Percentiles rank a stretch among this genome's conserved stretches.
phyloP scores from a whole-genome alignment of 108 stramenopile species.

The Pseudonitzschia multistriata region DNA sequence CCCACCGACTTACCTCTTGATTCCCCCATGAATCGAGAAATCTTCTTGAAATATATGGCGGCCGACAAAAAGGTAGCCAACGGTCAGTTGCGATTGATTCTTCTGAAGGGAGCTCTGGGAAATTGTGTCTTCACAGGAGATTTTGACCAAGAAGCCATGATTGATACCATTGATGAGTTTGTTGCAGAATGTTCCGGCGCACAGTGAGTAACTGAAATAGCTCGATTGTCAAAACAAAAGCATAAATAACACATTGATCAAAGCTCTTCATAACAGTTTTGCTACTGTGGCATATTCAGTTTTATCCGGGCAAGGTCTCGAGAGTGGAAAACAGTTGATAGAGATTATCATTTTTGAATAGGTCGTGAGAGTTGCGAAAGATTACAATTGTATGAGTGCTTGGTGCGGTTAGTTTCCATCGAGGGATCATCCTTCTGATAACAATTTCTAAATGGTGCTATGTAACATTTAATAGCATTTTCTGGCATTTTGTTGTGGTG shows the following conservation, averaged over 20 bases:
- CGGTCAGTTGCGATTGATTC: slow-evolving; percentile 80
- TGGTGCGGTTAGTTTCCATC: too few species aligned
- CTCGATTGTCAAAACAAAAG: not conserved
- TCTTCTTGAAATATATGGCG: slow-evolving; percentile 80
- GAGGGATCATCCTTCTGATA: too few species aligned
- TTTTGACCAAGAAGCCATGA: slow-evolving; percentile 75
- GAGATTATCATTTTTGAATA: too few species aligned
- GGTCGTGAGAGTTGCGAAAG: too few species aligned
- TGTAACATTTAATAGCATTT: too few species aligned
- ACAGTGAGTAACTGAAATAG: not conserved
- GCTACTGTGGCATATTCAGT: too few species aligned
- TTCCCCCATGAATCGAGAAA: slow-evolving; percentile 76
- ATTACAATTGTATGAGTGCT: too few species aligned
- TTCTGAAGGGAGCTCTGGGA: slow-evolving; percentile 65
- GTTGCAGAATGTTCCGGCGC: slow-evolving; percentile 65
- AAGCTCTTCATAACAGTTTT: not conserved
- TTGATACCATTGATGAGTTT: slow-evolving; percentile 85
- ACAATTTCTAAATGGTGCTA: too few species aligned
- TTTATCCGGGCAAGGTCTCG: too few species aligned
- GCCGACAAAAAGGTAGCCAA: slow-evolving; percentile 93
- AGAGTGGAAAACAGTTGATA: too few species aligned
- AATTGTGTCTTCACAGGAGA: slow-evolving; percentile 86
- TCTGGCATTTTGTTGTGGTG: too few species aligned
- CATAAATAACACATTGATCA: not conserved
- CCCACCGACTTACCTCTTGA: slow-evolving; percentile 75